Evolutionary conservation across 2,329 filamentous ascomycete species (phyloP).

Genomic region (Colletotrichum lini): DNA sequence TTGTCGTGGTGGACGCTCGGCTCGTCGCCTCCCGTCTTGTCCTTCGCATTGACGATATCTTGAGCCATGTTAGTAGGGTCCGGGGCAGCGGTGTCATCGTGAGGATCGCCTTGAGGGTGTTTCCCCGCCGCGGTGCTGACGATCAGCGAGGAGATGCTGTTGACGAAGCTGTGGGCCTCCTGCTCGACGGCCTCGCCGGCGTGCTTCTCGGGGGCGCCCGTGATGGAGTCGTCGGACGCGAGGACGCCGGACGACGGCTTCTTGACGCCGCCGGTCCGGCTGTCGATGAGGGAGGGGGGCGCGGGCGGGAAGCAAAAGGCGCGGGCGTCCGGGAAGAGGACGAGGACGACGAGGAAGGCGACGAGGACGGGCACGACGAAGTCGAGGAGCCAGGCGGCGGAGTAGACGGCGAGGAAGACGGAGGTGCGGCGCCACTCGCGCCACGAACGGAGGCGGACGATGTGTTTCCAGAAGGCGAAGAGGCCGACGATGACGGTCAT

Average conservation of each 20-base stretch:
- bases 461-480: conserved; percentile 78
- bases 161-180: conserved; percentile 86
- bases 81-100: conserved; percentile 67
- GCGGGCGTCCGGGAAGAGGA: conserved; percentile 75
- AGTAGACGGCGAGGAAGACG: conserved; percentile 71
- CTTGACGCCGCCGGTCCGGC: conserved; percentile 80
- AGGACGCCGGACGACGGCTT: conserved; percentile 83
- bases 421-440: conserved; percentile 78
- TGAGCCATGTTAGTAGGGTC: conserved; percentile 59
- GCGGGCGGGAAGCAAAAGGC: conserved; percentile 80
- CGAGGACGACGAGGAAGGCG: conserved; percentile 73
- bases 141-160: conserved; percentile 77
- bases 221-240: conserved; percentile 82
- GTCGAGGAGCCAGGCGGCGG: conserved; percentile 79
- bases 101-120: conserved; percentile 76
- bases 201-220: conserved; percentile 86
- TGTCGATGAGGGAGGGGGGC: conserved; percentile 80
- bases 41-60: conserved; percentile 57
- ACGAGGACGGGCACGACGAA: conserved; percentile 75
- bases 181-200: conserved; percentile 88
- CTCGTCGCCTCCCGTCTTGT: conserved; percentile 62
- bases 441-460: conserved; percentile 85
- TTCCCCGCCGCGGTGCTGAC: conserved; percentile 84
- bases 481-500: conserved; percentile 82
- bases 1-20: conserved; percentile 74